Percentiles rank a stretch among this genome's conserved stretches.
Evolutionary conservation across 1,284 basidiomycete genomes (phyloP).

Genomic region (Puccinia horiana): DNA sequence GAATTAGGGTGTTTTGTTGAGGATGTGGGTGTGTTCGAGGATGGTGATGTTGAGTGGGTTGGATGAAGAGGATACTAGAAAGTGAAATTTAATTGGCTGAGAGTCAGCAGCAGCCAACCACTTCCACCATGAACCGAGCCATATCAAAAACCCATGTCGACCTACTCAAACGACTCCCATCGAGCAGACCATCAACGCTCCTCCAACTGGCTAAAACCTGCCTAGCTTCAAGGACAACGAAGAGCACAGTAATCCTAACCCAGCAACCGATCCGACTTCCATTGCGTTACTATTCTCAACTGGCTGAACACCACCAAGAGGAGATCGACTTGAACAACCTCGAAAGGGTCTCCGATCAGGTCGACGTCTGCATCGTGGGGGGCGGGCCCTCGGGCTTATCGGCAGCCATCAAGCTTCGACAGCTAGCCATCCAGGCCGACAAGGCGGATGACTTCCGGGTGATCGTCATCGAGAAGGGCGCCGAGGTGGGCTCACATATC

Average conservation of each 20-base stretch:
- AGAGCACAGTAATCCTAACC: background rate
- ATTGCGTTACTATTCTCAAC: conserved; percentile 12
- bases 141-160: background rate
- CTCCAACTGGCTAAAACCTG: background rate
- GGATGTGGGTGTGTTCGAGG: too few relatives aligned
- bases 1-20: too few relatives aligned
- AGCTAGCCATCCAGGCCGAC: conserved; percentile 74
- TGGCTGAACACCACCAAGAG: conserved; percentile 38
- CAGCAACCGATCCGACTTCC: background rate
- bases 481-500: conserved; percentile 89
- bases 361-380: conserved; percentile 95
- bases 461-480: conserved; percentile 91
- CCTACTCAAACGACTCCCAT: background rate
- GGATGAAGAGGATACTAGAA: too few relatives aligned
- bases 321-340: conserved; percentile 56
- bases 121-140: conserved; percentile 6
- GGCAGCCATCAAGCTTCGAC: conserved; percentile 94
- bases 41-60: too few relatives aligned
- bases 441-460: conserved; percentile 75
- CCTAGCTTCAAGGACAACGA: background rate
- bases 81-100: too few relatives aligned
- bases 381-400: conserved; percentile 91
- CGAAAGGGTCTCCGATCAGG: conserved; percentile 64
- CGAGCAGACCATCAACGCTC: background rate
- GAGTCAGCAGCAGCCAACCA: too few relatives aligned